phyloP scores from a whole-genome alignment of 2,329 filamentous ascomycete species.

The Fusarium piperis region DNA sequence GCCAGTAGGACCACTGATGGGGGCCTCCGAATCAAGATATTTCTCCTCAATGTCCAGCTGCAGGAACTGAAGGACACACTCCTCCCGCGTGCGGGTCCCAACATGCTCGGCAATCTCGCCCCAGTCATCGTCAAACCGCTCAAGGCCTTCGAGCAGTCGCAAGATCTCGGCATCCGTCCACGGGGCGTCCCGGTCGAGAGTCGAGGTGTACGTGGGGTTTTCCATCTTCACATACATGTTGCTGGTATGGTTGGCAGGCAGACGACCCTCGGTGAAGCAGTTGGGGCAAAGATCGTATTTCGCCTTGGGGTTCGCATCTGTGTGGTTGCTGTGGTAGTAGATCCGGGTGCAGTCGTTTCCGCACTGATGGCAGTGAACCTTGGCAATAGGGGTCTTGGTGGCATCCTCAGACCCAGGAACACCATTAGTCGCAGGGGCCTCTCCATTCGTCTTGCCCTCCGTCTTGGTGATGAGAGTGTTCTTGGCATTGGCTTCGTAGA shows the following conservation, averaged over 20 bases:
- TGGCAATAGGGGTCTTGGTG: constrained; percentile 71
- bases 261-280: constrained; percentile 86
- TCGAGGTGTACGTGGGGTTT: constrained; percentile 81
- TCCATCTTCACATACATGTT: constrained; percentile 90
- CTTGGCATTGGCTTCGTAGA: constrained; percentile 93
- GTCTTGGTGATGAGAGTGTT: constrained; percentile 74
- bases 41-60: constrained; percentile 98
- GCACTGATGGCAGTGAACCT: constrained; percentile 89
- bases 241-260: constrained; percentile 80
- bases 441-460: constrained; percentile 80
- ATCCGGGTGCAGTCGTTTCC: constrained; percentile 84
- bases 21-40: constrained; percentile 81
- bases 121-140: constrained; percentile 97
- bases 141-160: constrained; percentile 88
- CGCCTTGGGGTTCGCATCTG: constrained; percentile 68
- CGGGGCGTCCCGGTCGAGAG: constrained; percentile 84
- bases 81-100: constrained; percentile 88
- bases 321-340: constrained; percentile 68
- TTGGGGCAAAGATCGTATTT: constrained; percentile 92
- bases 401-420: constrained; percentile 66
- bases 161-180: constrained; percentile 93
- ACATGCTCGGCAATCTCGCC: constrained; percentile 92
- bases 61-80: constrained; percentile 96
- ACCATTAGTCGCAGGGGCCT: constrained; percentile 74
- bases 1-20: constrained; percentile 63